Evolutionary conservation across 2,329 filamentous ascomycete genomes (phyloP).

Genomic region (Rhynchosporium graminicola): DNA sequence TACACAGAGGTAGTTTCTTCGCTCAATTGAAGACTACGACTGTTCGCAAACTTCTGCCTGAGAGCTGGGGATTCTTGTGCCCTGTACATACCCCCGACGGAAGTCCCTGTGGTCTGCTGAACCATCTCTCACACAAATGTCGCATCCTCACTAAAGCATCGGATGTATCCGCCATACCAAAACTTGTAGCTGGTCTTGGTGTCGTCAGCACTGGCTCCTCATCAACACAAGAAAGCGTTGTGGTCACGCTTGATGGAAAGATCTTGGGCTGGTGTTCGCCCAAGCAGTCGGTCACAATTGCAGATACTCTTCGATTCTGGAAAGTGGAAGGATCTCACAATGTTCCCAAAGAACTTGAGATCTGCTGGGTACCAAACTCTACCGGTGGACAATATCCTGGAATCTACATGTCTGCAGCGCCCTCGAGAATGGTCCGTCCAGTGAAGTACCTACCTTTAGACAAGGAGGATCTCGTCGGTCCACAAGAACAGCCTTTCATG

Average conservation of each 20-base stretch:
- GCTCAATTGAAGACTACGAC: constrained; percentile 96
- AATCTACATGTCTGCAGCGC: constrained; percentile 86
- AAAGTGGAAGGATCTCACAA: constrained; percentile 86
- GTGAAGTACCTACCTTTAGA: constrained; percentile 89
- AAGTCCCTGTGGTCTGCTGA: constrained; percentile 88
- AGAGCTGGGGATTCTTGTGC: constrained; percentile 97
- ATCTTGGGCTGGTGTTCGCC: constrained; percentile 90
- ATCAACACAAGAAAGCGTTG: constrained; percentile 78
- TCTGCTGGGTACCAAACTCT: constrained; percentile 87
- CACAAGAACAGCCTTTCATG: constrained; percentile 98
- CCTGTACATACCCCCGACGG: constrained; percentile 98
- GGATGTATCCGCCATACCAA: constrained; percentile 74
- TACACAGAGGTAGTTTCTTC: constrained; percentile 98
- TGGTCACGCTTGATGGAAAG: constrained; percentile 85
- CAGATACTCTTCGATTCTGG: constrained; percentile 88
- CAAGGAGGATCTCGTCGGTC: constrained; percentile 84
- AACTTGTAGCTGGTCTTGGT: constrained; percentile 76
- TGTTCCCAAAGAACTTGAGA: constrained; percentile 82
- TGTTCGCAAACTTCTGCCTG: constrained; percentile 89
- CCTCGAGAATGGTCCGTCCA: constrained; percentile 84
- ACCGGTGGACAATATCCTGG: constrained; percentile 94
- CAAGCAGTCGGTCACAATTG: constrained; percentile 76
- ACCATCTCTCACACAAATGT: constrained; percentile 95
- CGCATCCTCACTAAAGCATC: constrained; percentile 76
- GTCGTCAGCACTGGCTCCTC: constrained; percentile 75